phyloP scores from a whole-genome alignment of 192 early-diverging fungal genomes.

The Lunasporangiospora selenospora region DNA sequence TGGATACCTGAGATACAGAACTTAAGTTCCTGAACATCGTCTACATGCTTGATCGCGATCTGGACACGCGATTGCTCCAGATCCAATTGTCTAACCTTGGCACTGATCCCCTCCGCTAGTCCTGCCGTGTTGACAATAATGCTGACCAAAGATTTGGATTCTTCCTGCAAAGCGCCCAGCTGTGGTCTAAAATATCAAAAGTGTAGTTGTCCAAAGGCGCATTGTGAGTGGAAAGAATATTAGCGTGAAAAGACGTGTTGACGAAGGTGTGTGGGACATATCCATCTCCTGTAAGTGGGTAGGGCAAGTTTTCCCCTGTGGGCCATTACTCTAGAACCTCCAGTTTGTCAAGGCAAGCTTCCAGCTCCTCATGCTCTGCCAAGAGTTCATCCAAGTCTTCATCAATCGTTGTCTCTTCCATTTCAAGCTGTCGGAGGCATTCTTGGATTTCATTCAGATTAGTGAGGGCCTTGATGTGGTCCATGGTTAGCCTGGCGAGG shows the following conservation, averaged over 20 bases:
- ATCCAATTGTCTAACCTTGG: conserved; percentile 86
- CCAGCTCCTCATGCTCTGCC: conserved; percentile 51
- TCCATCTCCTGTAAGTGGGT: background rate
- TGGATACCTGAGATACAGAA: conserved; percentile 73
- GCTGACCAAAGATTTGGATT: conserved; percentile 54
- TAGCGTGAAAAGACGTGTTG: conserved; percentile 6
- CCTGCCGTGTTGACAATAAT: conserved; percentile 70
- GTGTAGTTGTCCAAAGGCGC: background rate
- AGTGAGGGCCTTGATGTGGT: conserved; percentile 58
- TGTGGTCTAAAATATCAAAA: conserved; percentile 52
- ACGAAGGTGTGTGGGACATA: background rate
- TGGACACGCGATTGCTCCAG: conserved; percentile 79
- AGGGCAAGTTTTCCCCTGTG: background rate
- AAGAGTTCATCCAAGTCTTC: conserved; percentile 63
- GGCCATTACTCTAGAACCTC: conserved; percentile 58
- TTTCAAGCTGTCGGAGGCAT: conserved; percentile 61
- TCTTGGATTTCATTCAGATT: conserved; percentile 68
- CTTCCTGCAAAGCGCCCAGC: conserved; percentile 54
- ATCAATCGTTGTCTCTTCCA: conserved; percentile 71
- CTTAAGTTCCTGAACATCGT: conserved; percentile 77
- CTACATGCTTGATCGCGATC: conserved; percentile 70
- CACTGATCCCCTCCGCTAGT: conserved; percentile 84
- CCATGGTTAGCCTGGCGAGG: conserved; percentile 8
- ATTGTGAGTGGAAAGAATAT: background rate
- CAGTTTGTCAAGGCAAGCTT: conserved; percentile 58